Evolutionary conservation across 352 stramenopile genomes (phyloP).

Genomic region (Phytophthora kernoviae): DNA sequence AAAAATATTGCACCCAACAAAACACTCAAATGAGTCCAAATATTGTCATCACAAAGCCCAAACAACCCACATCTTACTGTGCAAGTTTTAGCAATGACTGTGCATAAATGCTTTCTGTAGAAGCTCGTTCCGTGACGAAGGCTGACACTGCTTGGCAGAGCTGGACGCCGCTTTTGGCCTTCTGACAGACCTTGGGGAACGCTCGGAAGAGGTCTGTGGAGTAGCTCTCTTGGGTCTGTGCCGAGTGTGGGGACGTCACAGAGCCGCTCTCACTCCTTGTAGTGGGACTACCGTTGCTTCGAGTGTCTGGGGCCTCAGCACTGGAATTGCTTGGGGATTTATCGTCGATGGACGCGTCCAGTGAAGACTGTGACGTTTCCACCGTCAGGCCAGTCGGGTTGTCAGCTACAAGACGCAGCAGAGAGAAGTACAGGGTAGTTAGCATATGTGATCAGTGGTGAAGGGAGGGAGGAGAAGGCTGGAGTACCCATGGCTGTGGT

Average conservation of each 20-base stretch:
- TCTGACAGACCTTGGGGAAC: conserved; percentile 74
- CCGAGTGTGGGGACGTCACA: conserved; percentile 8
- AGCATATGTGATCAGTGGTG: too few species aligned
- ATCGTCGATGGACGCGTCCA: conserved; percentile 1
- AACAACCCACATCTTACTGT: conserved; percentile 35
- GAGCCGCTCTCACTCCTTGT: conserved; percentile 4
- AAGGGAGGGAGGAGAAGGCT: background rate
- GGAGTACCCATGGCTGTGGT: conserved; percentile 19
- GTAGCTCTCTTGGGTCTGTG: conserved; percentile 41
- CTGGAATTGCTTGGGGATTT: conserved; percentile 14
- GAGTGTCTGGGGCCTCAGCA: background rate
- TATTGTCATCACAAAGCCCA: background rate
- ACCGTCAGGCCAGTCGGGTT: conserved; percentile 9
- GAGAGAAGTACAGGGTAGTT: background rate
- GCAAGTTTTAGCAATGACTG: conserved; percentile 64
- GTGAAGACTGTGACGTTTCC: conserved; percentile 20
- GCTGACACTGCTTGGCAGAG: conserved; percentile 70
- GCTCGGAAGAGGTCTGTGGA: conserved; percentile 73
- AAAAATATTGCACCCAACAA: conserved; percentile 1
- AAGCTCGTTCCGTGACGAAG: conserved; percentile 66
- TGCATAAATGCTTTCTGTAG: conserved; percentile 64
- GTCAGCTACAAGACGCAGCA: conserved; percentile 7
- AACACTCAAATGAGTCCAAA: conserved; percentile 9
- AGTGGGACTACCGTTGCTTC: conserved; percentile 15
- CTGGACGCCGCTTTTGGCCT: conserved; percentile 78